Conservation (phyloP, 306 rosid genomes). For the Macrotyloma uniflorum region DNA sequence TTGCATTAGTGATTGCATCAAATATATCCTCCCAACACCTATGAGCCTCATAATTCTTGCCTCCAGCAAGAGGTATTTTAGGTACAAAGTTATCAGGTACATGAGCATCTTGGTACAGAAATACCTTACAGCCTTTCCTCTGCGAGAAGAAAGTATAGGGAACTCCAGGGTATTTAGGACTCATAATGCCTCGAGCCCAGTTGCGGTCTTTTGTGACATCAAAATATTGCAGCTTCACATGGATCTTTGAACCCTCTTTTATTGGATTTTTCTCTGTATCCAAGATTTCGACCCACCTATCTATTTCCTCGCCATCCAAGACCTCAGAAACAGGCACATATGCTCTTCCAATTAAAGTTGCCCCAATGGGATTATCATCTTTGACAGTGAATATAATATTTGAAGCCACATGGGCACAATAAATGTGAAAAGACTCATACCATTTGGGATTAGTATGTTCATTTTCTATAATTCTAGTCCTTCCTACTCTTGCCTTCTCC, state of each 20-base stretch:
- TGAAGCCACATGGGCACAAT: conserved; percentile 70
- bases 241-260: conserved; percentile 60
- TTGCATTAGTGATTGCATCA: conserved; percentile 71
- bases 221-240: conserved; percentile 68
- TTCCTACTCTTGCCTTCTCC: conserved; percentile 84
- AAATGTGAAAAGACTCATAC: conserved; percentile 75
- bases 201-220: conserved; percentile 59
- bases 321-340: conserved; percentile 66
- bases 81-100: conserved; percentile 72
- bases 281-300: conserved; percentile 67
- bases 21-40: conserved; percentile 83
- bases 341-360: conserved; percentile 77
- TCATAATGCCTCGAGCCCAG: conserved; percentile 63
- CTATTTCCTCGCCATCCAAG: conserved; percentile 62
- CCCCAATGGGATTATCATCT: conserved; percentile 79
- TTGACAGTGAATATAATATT: conserved; percentile 68
- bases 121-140: conserved; percentile 66
- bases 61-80: conserved; percentile 66
- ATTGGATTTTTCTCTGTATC: conserved; percentile 60
- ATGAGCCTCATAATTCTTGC: conserved; percentile 55
- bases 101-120: conserved; percentile 81
- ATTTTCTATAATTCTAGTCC: conserved; percentile 66
- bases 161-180: conserved; percentile 75
- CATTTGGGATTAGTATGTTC: conserved; percentile 66
- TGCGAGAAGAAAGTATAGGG: conserved; percentile 71